phyloP scores from a whole-genome alignment of 495 filamentous ascomycete species.

The Xylaria acuta region DNA sequence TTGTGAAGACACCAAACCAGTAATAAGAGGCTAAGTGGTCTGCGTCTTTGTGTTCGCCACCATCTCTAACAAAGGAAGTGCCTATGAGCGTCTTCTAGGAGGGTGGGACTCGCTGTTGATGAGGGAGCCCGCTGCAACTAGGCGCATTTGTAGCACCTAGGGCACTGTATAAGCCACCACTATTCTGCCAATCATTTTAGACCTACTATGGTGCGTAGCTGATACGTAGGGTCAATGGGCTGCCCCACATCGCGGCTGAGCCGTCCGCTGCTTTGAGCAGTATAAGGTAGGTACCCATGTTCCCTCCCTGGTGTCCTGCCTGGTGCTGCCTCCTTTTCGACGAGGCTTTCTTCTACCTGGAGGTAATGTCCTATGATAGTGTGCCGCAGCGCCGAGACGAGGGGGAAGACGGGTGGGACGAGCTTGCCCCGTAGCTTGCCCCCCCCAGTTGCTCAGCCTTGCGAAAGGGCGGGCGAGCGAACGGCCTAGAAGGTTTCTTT shows the following conservation, averaged over 20 bases:
- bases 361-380: not conserved
- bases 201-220: conserved; percentile 12
- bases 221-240: conserved; percentile 23
- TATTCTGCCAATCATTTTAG: not conserved
- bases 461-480: not conserved
- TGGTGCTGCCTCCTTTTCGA: conserved; percentile 1
- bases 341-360: conserved; percentile 17
- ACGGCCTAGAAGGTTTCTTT: not conserved
- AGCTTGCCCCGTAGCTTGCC: not conserved
- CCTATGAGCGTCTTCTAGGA: not conserved
- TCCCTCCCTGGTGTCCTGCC: not conserved
- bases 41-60: not conserved
- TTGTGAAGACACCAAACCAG: not conserved
- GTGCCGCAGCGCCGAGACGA: conserved; percentile 6
- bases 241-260: conserved; percentile 42
- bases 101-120: not conserved
- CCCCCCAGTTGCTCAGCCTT: conserved; percentile 12
- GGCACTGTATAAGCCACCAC: conserved; percentile 17
- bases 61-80: not conserved
- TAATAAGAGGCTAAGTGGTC: not conserved
- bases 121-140: conserved; percentile 7
- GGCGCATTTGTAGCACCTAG: not conserved
- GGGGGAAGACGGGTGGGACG: not conserved
- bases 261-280: conserved; percentile 23
- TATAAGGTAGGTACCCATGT: not conserved